Conservation (phyloP, 495 filamentous ascomycete species). For the Daldinia grandis region DNA sequence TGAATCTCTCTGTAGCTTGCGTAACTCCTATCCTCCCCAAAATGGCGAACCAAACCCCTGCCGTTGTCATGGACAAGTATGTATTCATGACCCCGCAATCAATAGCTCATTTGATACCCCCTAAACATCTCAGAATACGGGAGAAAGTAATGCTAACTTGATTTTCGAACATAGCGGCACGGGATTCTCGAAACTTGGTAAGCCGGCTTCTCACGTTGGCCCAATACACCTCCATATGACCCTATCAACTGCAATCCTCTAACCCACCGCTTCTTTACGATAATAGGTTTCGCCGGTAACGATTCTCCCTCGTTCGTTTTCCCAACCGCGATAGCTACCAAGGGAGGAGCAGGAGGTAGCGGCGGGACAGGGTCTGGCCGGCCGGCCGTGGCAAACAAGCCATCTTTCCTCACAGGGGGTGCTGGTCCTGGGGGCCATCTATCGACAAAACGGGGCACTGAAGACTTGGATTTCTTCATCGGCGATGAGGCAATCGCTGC, state of each 20-base stretch:
- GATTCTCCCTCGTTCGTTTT: conserved; percentile 99
- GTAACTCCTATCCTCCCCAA: conserved; percentile 40
- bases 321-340: conserved; percentile 97
- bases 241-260: conserved; percentile 22
- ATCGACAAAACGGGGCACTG: conserved; percentile 91
- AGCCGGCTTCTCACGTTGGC: conserved; percentile 35
- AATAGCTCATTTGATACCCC: conserved; percentile 6
- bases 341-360: conserved; percentile 72
- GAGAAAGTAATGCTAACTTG: conserved; percentile 38
- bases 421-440: conserved; percentile 83
- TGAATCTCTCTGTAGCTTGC: conserved; percentile 33
- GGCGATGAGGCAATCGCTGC: conserved; percentile 94
- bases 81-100: conserved; percentile 51
- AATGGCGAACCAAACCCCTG: conserved; percentile 97
- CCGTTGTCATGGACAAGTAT: conserved; percentile 99
- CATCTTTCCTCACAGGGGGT: conserved; percentile 91
- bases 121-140: conserved; percentile 19
- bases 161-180: conserved; percentile 74
- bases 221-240: conserved; percentile 15
- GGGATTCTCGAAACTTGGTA: conserved; percentile 97
- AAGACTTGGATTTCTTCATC: conserved; percentile 98
- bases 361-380: conserved; percentile 83
- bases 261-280: conserved; percentile 35
- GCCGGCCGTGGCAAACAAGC: conserved; percentile 91
- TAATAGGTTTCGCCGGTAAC: conserved; percentile 94